These are phyloP conservation scores for Amoebophrya sp. DNA, from an alignment of 169 alveolate species.

Conservation along the genomic window DNA sequence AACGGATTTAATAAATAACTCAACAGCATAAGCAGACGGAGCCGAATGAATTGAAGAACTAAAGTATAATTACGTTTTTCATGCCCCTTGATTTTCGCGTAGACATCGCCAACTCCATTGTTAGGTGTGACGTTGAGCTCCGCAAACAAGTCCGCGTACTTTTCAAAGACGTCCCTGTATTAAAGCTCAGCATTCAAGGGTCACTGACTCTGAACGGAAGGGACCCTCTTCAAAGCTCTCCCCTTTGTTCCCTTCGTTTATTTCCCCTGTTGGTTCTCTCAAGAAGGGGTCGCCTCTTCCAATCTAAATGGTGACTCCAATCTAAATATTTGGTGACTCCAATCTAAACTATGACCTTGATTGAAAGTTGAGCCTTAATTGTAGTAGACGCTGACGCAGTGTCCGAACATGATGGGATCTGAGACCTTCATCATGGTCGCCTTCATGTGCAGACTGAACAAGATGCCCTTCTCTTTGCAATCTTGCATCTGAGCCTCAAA, in stretches of 20 bases:
- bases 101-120: slow-evolving; percentile 42
- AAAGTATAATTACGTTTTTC: background rate
- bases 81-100: slow-evolving; percentile 35
- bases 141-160: background rate
- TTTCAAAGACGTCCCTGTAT: background rate
- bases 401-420: slow-evolving; percentile 50
- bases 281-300: too few relatives aligned
- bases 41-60: too few relatives aligned
- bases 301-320: too few relatives aligned
- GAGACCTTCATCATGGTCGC: slow-evolving; percentile 51
- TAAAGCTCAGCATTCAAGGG: too few relatives aligned
- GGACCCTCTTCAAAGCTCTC: too few relatives aligned
- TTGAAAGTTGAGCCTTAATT: slow-evolving; percentile 37
- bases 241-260: too few relatives aligned
- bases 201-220: too few relatives aligned
- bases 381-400: slow-evolving; percentile 44
- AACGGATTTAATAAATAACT: too few relatives aligned
- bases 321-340: too few relatives aligned
- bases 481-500: slow-evolving; percentile 38
- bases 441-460: slow-evolving; percentile 43
- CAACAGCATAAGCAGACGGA: too few relatives aligned
- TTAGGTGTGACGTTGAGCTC: background rate
- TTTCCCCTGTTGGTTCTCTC: too few relatives aligned
- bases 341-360: too few relatives aligned
- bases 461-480: slow-evolving; percentile 38